These are phyloP conservation scores for Pelargonium cotyledonis DNA, from an alignment of 441 rosid genomes.

Conservation along the genomic window DNA sequence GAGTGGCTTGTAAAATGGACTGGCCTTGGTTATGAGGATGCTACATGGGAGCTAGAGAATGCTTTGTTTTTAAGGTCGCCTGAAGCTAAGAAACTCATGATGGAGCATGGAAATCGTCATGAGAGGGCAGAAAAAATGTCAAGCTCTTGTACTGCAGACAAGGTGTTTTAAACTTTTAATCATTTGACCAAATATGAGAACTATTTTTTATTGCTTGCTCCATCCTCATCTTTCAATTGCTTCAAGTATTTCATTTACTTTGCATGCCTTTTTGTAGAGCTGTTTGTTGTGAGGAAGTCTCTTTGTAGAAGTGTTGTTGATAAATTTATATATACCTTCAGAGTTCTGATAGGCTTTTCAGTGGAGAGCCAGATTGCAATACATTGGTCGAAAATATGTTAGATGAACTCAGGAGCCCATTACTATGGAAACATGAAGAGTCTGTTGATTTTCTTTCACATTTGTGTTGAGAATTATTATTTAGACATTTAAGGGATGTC, in stretches of 20 bases:
- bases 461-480: too few species aligned
- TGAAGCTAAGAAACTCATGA: slow-evolving; percentile 33
- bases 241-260: neutral
- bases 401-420: neutral
- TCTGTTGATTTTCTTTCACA: neutral
- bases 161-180: neutral
- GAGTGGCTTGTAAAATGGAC: slow-evolving; percentile 68
- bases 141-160: neutral
- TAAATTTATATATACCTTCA: neutral
- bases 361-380: neutral
- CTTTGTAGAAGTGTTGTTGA: neutral
- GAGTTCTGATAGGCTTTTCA: neutral
- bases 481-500: neutral
- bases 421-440: neutral
- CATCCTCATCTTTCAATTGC: neutral
- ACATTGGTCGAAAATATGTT: neutral
- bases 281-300: neutral
- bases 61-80: slow-evolving; percentile 32
- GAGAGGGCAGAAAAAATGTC: slow-evolving; percentile 25
- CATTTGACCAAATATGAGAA: neutral
- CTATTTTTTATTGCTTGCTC: neutral
- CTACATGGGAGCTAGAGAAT: slow-evolving; percentile 56
- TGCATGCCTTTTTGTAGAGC: neutral
- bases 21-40: slow-evolving; percentile 51
- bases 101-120: slow-evolving; percentile 37